A percentile compares a stretch with the other conserved stretches of the same genome.
phyloP scores from a whole-genome alignment of 1,284 basidiomycete species.

The Schizophyllum commune region DNA sequence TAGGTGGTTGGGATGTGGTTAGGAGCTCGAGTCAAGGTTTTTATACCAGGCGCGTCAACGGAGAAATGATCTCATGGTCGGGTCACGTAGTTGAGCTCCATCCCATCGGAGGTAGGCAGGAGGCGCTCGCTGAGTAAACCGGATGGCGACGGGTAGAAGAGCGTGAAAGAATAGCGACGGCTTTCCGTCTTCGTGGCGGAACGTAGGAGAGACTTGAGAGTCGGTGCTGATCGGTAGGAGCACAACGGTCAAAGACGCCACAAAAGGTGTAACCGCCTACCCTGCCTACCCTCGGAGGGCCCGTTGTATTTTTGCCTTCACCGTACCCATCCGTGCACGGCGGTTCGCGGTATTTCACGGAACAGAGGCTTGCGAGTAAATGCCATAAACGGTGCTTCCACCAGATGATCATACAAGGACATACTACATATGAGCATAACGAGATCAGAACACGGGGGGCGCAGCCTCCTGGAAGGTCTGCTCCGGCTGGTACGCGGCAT shows the following conservation, averaged over 20 bases:
- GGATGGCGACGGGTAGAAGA: too few relatives aligned
- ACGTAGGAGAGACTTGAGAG: too few relatives aligned
- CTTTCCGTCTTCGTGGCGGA: too few relatives aligned
- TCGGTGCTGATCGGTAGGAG: too few relatives aligned
- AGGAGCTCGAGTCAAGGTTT: neutral
- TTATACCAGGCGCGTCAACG: neutral
- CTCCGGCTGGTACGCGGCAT: constrained; percentile 32
- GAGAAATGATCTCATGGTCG: neutral
- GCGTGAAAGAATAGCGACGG: too few relatives aligned
- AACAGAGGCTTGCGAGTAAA: too few relatives aligned
- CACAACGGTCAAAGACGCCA: too few relatives aligned
- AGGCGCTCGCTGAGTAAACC: too few relatives aligned
- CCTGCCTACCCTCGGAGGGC: too few relatives aligned
- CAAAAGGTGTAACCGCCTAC: too few relatives aligned
- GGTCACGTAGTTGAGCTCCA: neutral
- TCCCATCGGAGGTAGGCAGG: neutral
- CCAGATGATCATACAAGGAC: neutral
- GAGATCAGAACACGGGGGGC: constrained; percentile 41
- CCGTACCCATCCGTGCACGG: neutral
- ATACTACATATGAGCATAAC: neutral
- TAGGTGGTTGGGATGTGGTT: neutral
- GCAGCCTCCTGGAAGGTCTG: constrained; percentile 27
- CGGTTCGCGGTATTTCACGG: too few relatives aligned
- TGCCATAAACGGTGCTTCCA: neutral
- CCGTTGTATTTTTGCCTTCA: neutral